Evolutionary conservation across 495 filamentous ascomycete species (phyloP), one percentile per base, ranked within the genome.

Genomic region (Hypoxylon fuscum): DNA sequence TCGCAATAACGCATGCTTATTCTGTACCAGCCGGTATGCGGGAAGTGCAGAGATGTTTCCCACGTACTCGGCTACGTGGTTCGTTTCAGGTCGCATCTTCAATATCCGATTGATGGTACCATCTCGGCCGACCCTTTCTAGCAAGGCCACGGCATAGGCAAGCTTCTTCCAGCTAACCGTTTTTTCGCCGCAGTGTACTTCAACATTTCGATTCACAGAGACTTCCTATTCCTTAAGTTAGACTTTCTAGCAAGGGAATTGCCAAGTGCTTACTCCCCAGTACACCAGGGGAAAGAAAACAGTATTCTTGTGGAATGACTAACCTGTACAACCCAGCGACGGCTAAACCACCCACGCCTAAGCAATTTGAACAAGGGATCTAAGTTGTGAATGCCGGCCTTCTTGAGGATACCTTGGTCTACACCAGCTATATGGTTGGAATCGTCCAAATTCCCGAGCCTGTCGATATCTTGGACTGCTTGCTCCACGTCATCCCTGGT

Each of bases 351-450:
- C 17, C 45, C 45, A 34, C 55, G 45, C 43, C 29, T 59, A 3
- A 59, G 31, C 12, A 59, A 23, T 43, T 50, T 59, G 55, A 59
- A 59, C 21, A 59, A 15, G 23, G 55, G 55, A n/a, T 59, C 55
- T n/a, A 59, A 45, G 43, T 50, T 29, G 23, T 48, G 15, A 2
- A 59, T 29, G n/a, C 1, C 20, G 11, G 55, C 43, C 35, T 59
- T 59, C 22, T 34, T 22, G 2, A 32, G 55, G 32, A 59, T 59
- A 2, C 55, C 55, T 42, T 49, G 48, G 27, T 59, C 55, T 22
- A 59, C 55, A 20, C 43, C 47, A 12, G 42, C 55, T 49, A 59
- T 48, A 43, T 59, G 55, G 11, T 59, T 50, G 21, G 31, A 22
- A 20, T 59, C 44, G 17, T 59, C 45, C 45, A 59, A 43, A 18